Evolutionary conservation across 495 filamentous ascomycete species (phyloP).

Genomic region (Rusavskia elegans): DNA sequence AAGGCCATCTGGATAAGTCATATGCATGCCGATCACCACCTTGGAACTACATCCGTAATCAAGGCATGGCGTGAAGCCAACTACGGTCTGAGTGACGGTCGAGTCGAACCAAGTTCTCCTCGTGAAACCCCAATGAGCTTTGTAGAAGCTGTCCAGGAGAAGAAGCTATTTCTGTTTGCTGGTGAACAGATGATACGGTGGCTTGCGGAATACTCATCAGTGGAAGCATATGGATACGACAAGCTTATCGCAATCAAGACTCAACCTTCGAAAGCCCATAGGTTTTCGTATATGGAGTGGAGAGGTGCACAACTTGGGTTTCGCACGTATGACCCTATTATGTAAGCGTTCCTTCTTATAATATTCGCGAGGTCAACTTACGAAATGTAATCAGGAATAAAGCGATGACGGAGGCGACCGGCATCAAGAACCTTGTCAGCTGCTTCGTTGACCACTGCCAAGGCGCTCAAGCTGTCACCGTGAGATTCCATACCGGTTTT

Average conservation of each 20-base stretch:
- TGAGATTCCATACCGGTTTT: conserved; percentile 66
- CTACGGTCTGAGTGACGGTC: conserved; percentile 13
- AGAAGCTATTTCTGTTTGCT: conserved; percentile 42
- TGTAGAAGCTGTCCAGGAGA: conserved; percentile 20
- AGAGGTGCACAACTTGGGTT: conserved; percentile 8
- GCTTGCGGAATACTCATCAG: conserved; percentile 57
- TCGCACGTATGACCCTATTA: neutral
- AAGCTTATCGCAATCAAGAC: conserved; percentile 30
- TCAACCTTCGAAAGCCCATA: conserved; percentile 1
- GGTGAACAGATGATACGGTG: conserved; percentile 50
- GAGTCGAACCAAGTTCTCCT: neutral
- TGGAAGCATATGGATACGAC: conserved; percentile 64
- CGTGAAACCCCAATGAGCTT: conserved; percentile 16
- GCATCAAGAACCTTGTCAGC: conserved; percentile 30
- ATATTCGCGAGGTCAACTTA: neutral
- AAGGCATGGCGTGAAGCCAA: conserved; percentile 54
- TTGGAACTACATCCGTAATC: conserved; percentile 65
- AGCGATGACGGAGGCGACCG: conserved; percentile 24
- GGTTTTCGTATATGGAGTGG: conserved; percentile 5
- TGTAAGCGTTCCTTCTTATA: conserved; percentile 6
- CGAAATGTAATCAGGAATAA: neutral
- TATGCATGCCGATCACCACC: conserved; percentile 89
- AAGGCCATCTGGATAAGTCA: conserved; percentile 89
- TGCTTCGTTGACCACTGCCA: conserved; percentile 61
- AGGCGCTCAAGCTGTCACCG: conserved; percentile 54